These are phyloP conservation scores for Agroathelia rolfsii DNA, from an alignment of 1,284 basidiomycete species.

Conservation along the genomic window DNA sequence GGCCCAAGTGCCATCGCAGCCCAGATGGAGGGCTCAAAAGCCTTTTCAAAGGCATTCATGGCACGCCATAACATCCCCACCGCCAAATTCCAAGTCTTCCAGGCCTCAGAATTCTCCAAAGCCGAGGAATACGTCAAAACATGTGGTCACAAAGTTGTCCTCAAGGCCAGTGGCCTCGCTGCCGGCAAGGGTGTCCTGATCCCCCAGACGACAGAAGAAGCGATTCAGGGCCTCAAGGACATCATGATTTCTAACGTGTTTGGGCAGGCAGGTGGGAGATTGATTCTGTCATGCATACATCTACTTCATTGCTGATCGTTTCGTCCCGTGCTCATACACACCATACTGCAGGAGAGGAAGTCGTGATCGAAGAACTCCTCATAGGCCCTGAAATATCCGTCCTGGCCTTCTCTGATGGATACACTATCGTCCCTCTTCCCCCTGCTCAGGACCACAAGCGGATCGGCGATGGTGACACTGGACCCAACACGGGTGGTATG, in stretches of 20 bases:
- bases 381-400: constrained; percentile 89
- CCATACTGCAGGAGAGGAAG: constrained; percentile 65
- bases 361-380: constrained; percentile 88
- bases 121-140: constrained; percentile 72
- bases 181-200: constrained; percentile 95
- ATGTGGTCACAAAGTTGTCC: constrained; percentile 72
- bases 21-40: constrained; percentile 95
- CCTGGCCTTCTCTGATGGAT: constrained; percentile 94
- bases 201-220: constrained; percentile 76
- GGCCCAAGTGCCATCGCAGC: constrained; percentile 88
- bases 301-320: constrained; percentile 12
- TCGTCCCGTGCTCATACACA: not conserved
- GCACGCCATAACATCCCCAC: constrained; percentile 88
- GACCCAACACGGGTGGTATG: constrained; percentile 96
- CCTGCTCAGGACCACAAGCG: constrained; percentile 98
- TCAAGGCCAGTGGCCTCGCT: constrained; percentile 94
- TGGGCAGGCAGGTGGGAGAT: constrained; percentile 76
- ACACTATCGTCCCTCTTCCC: constrained; percentile 84
- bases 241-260: constrained; percentile 88
- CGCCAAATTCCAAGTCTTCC: constrained; percentile 77
- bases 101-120: constrained; percentile 58
- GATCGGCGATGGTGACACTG: constrained; percentile 92
- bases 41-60: constrained; percentile 98
- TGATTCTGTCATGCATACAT: constrained; percentile 13
- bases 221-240: constrained; percentile 68